Evolutionary conservation across 2,329 filamentous ascomycete genomes (phyloP), one percentile per base, ranked within the genome.

Genomic region (Phaeosphaeriaceae sp.): DNA sequence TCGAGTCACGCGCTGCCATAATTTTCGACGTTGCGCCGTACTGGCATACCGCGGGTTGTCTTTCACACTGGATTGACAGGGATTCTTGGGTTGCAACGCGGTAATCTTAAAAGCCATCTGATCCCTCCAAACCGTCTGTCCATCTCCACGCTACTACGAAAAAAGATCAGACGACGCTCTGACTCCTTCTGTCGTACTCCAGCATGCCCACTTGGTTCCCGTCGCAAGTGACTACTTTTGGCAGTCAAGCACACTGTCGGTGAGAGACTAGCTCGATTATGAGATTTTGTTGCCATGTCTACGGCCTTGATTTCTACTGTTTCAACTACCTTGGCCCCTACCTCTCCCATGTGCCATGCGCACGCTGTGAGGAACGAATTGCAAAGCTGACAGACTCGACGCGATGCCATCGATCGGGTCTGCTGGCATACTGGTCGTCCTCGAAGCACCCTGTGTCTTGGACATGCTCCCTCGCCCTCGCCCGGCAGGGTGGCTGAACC

Each of bases 301-400:
- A 40, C 35, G 35, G 22, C 22, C 43, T 11, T 46, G 17, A 28
- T 26, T 7, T 57, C 55, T 58, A 10, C 28, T 49, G 13, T 55
- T 52, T 52, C 52, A 58, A 43, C 54, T 59, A 35, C 66, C 64
- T 51, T 67, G 54, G 35, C 60, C 70, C 51, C 65, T 64, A 6
- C 66, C 66, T 44, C 61, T 65, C 11, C 69, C 67, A 30, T 64
- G 60, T 24, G 70, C 62, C 53, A 69, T 63, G 9, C 62, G 61
- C 10, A 74, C 61, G 55, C 71, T 74, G 43, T 70, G 82, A 19
- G 91, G 91, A 6, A 93, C 83, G 69, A 94, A 92, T 53, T 86
- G 86, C 60, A 94, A 78, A 3, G 89, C 82, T 1, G 90, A 91
- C 89, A 94, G 91, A 56, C 89, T 87, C 8, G 84, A 84, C 1